Base-by-base conservation (phyloP, 495 filamentous ascomycete genomes). In the Aspergillus coremiiformis region DNA sequence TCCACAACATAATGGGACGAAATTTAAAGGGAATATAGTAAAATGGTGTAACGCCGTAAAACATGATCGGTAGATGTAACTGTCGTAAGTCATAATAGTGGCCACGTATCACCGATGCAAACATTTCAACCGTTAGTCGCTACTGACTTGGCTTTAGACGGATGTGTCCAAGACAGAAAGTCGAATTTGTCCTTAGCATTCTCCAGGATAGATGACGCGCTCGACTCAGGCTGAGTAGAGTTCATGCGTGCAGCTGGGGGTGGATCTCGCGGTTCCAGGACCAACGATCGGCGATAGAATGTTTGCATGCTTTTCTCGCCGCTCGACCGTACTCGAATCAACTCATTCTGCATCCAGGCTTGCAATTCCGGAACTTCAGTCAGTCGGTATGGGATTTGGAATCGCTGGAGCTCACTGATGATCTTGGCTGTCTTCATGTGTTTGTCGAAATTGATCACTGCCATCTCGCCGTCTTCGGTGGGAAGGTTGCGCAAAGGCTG, bases 391-490 rank as follows among this genome's bases (percentile, higher is more conserved):
- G 94, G 93, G 42, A 96, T 87, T 64, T 99, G 94, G 78, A 99
- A 99, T 22, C 93, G 84, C 66, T 97, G 93, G 10, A 97, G 78
- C 58, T 97, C 91, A 51, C 89, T 89, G 63, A 99, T 95, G 64
- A 96, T 91, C 61, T 87, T 87, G 7, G 94, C 92, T 3, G 91
- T 96, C 64, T 89, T 89, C 64, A 85, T 85, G 63, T 97, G 87
- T 70, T 97, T 99, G 77, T 97, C 93, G 55, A 96, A 99, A 70
- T 99, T 99, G 78, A 99, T 91, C 15, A 96, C 88, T 0, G 80
- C 77, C 66, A 85, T 77, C 27, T 84, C 79, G 5, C 78, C 75
- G n/a, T 75, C 75, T 17, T 78, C 71, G 9, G 69, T 66, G 49
- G 74, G 61, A 52, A 82, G 58, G 63, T 68, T 59, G 54, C 74